Evolutionary conservation across 2,329 filamentous ascomycete species (phyloP).

Genomic region (Aspergillus flavus): DNA sequence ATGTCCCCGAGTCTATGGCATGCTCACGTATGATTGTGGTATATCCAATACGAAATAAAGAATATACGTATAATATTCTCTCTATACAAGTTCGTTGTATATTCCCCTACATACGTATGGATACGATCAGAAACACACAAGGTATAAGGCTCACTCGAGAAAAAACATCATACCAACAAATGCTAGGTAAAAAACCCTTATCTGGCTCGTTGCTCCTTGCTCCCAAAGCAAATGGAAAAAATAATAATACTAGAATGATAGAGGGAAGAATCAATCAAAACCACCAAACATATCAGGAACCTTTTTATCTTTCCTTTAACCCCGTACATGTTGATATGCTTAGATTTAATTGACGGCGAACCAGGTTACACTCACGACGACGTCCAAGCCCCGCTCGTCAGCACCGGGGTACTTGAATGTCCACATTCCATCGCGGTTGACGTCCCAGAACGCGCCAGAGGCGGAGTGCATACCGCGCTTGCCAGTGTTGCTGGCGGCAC

Average conservation of each 20-base stretch:
- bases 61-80: not conserved
- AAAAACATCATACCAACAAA: slow-evolving; percentile 9
- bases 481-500: slow-evolving; percentile 66
- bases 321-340: not conserved
- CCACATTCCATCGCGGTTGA: slow-evolving; percentile 57
- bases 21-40: not conserved
- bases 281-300: not conserved
- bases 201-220: slow-evolving; percentile 7
- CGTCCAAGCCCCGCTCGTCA: slow-evolving; percentile 50
- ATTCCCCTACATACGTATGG: not conserved
- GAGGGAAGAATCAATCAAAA: not conserved
- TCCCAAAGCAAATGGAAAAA: not conserved
- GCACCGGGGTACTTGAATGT: slow-evolving; percentile 53
- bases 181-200: not conserved
- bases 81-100: slow-evolving; percentile 2
- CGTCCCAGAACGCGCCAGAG: slow-evolving; percentile 54
- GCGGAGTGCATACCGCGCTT: slow-evolving; percentile 69
- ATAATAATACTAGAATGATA: not conserved
- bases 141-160: slow-evolving; percentile 5
- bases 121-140: slow-evolving; percentile 8
- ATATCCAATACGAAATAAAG: not conserved
- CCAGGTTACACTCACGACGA: slow-evolving; percentile 54
- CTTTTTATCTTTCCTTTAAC: slow-evolving; percentile 10
- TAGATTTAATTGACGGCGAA: slow-evolving; percentile 39
- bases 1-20: slow-evolving; percentile 1